Base-by-base conservation (phyloP, 345 rosid species). In the Salix brachista region DNA sequence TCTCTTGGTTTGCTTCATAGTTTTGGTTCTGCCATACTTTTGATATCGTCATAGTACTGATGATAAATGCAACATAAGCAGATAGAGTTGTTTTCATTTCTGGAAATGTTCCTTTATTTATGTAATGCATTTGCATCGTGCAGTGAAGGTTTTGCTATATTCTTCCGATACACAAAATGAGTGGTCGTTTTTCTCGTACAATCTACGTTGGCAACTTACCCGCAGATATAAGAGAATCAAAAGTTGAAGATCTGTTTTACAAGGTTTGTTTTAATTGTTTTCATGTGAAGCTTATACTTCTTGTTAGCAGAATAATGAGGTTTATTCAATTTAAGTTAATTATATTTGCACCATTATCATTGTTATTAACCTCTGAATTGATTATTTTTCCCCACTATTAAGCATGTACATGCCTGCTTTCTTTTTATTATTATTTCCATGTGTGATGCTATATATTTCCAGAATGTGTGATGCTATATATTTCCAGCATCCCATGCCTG, bases 141-240 rank as follows among this genome's bases (percentile, higher is more conserved):
- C 78, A 76, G 78, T 39, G 65, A 76, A 69, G n/a, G 41, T 44
- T n/a, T 67, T 56, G 72, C 56, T 17, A 28, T 58, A 68, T 72
- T 70, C 72, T 9, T 65, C 32, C 66, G 67, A 56, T 44, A 76
- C 77, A 69, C 80, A 83, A 89, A 85, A 96, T 96, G 98, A 93
- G 98, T 83, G 90, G 97, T 74, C 98, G 97, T 39, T 96, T 90
- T 87, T 96, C 98, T 74, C 95, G 97, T 69, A 88, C 95, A n/a
- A 94, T 96, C 80, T 96, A 96, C 79, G 98, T 94, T 77, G 99
- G 99, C 72, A 96, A 96, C 89, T 84, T 96, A 83, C 99, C 99
- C 1, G 73, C 93, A 17, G 97, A 92, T 85, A 90, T 96, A 67
- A 87, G 90, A 79, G 99, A 96, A 84, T 79, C 76, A 42, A 98